A percentile compares a stretch with the other conserved stretches of the same genome.
phyloP scores from a whole-genome alignment of 2,329 filamentous ascomycete species.

The Ophiognomonia clavigignenti-juglandacearum region DNA sequence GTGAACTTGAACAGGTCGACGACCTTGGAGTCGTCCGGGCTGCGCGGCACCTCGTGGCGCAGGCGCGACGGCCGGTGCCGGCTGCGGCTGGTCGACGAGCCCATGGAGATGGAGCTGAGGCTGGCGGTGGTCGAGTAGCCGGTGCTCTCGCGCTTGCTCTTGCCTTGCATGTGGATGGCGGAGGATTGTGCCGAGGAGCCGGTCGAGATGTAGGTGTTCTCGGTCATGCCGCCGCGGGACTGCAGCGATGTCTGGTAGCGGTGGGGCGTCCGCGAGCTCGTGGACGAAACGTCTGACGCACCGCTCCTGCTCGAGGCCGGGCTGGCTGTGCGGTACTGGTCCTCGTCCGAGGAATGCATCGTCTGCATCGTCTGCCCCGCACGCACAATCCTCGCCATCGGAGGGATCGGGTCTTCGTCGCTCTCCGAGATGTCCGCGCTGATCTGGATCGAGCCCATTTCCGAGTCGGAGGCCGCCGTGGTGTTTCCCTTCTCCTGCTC shows the following conservation, averaged over 20 bases:
- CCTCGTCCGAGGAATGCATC: conserved; percentile 52
- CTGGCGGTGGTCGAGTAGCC: conserved; percentile 52
- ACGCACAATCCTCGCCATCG: conserved; percentile 68
- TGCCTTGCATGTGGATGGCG: conserved; percentile 17
- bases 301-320: conserved; percentile 60
- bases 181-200: conserved; percentile 52
- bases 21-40: conserved; percentile 67
- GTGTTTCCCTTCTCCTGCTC: conserved; percentile 56
- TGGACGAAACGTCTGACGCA: conserved; percentile 55
- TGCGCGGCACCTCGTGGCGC: conserved; percentile 74
- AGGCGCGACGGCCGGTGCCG: conserved; percentile 61
- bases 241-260: conserved; percentile 45
- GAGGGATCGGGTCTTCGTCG: conserved; percentile 73
- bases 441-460: conserved; percentile 49
- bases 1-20: conserved; percentile 85
- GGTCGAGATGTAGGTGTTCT: conserved; percentile 65
- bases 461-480: conserved; percentile 49
- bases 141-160: conserved; percentile 31
- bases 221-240: conserved; percentile 51
- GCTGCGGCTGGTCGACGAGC: conserved; percentile 40
- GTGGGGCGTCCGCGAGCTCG: conserved; percentile 46
- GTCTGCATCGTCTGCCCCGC: conserved; percentile 57
- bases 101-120: conserved; percentile 43
- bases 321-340: conserved; percentile 62
- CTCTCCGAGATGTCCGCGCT: conserved; percentile 63